phyloP scores from a whole-genome alignment of 768 basidiomycete species.

The Scleroderma citrinum region DNA sequence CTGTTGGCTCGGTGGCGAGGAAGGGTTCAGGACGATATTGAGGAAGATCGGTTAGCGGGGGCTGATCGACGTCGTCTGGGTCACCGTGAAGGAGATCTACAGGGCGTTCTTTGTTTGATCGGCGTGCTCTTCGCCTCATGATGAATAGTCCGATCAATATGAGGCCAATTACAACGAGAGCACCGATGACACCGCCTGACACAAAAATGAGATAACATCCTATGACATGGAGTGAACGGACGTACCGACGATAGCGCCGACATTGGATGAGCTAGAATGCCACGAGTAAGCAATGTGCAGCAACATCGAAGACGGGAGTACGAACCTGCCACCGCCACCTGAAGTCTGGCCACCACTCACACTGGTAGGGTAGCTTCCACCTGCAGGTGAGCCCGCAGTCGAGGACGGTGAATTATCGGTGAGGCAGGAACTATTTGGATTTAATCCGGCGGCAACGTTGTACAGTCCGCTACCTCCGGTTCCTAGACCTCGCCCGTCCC shows the following conservation, averaged over 20 bases:
- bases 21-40: conserved; percentile 75
- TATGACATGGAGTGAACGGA: neutral
- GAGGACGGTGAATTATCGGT: conserved; percentile 62
- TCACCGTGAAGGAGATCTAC: conserved; percentile 59
- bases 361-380: conserved; percentile 62
- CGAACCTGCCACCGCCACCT: neutral
- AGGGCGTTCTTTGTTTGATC: conserved; percentile 48
- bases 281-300: neutral
- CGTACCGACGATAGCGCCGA: conserved; percentile 33
- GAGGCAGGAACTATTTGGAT: conserved; percentile 51
- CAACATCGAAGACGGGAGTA: neutral
- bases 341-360: neutral
- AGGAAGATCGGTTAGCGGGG: conserved; percentile 45
- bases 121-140: conserved; percentile 39
- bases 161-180: conserved; percentile 44
- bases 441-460: conserved; percentile 47
- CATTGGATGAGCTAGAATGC: neutral
- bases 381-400: conserved; percentile 70
- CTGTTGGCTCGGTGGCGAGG: conserved; percentile 59
- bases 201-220: conserved; percentile 7
- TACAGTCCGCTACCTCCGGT: conserved; percentile 58
- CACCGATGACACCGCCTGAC: conserved; percentile 51
- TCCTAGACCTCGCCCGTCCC: conserved; percentile 62
- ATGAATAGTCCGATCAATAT: conserved; percentile 42
- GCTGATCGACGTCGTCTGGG: conserved; percentile 45